Evolutionary conservation across 768 basidiomycete species (phyloP).

Genomic region (Infundibulicybe gibba): DNA sequence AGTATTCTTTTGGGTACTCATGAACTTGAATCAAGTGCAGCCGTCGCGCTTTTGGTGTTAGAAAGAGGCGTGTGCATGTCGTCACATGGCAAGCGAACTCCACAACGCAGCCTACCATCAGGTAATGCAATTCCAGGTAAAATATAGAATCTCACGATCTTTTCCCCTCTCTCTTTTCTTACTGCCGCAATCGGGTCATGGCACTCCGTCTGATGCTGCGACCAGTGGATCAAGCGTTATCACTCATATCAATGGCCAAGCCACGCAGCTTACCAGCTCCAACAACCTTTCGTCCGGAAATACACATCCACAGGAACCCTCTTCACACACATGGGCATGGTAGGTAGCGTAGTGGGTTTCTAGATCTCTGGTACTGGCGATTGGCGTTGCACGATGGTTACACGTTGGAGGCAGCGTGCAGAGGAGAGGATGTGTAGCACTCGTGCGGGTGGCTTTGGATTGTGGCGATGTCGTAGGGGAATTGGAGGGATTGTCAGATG

Average conservation of each 20-base stretch:
- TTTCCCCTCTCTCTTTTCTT: constrained; percentile 76
- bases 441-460: constrained; percentile 24
- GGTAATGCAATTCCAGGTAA: neutral
- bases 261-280: constrained; percentile 60
- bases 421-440: constrained; percentile 38
- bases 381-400: constrained; percentile 58
- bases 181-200: constrained; percentile 84
- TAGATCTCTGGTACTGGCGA: constrained; percentile 64
- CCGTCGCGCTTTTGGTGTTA: neutral
- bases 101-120: neutral
- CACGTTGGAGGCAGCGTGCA: constrained; percentile 87
- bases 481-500: neutral
- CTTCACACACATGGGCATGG: constrained; percentile 81
- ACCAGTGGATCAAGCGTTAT: neutral
- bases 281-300: constrained; percentile 82
- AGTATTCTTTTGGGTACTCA: constrained; percentile 84
- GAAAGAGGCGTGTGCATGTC: constrained; percentile 41
- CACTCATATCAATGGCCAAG: too few relatives aligned
- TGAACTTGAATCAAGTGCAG: constrained; percentile 51
- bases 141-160: constrained; percentile 56
- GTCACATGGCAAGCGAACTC: constrained; percentile 79
- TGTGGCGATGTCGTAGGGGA: neutral
- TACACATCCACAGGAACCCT: constrained; percentile 66
- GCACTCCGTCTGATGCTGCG: constrained; percentile 79
- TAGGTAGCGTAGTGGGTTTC: constrained; percentile 82